Evolutionary conservation across 2,329 filamentous ascomycete species (phyloP).

Genomic region (Colletotrichum tofieldiae): DNA sequence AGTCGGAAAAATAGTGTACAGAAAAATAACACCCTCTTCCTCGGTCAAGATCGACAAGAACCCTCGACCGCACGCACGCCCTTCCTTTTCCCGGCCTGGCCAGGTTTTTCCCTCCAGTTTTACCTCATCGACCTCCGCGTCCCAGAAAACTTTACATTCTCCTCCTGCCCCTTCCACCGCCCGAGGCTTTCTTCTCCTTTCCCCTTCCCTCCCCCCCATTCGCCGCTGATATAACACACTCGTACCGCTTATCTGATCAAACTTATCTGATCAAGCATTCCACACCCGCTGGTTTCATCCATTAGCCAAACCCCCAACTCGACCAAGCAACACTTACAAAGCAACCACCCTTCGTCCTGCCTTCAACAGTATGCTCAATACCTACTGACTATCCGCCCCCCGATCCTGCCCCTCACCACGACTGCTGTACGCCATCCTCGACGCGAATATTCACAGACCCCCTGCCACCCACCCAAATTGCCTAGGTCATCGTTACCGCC

Average conservation of each 20-base stretch:
- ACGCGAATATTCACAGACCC: conserved; percentile 18
- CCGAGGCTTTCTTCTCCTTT: conserved; percentile 1
- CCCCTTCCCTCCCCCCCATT: background rate
- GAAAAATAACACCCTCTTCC: conserved; percentile 1
- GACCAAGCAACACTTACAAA: conserved; percentile 18
- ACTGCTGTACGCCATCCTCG: conserved; percentile 31
- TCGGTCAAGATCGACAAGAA: conserved; percentile 16
- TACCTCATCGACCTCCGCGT: conserved; percentile 30
- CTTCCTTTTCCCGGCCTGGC: conserved; percentile 11
- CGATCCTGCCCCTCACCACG: conserved; percentile 31
- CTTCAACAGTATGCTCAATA: conserved; percentile 29
- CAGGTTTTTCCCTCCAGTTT: conserved; percentile 11
- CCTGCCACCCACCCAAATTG: conserved; percentile 20
- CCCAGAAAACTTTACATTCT: conserved; percentile 17
- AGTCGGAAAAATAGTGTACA: background rate
- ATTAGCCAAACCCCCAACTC: conserved; percentile 5
- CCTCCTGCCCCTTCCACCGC: conserved; percentile 5
- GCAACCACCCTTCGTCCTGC: background rate
- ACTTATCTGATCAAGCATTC: conserved; percentile 41
- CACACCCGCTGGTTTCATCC: conserved; percentile 27
- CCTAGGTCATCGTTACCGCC: conserved; percentile 17
- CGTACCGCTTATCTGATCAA: conserved; percentile 40
- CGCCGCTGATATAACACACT: conserved; percentile 18
- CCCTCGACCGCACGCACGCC: background rate
- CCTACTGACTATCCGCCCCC: conserved; percentile 37